Conservation (phyloP, 129 eudicot species). For the Centella asiatica region DNA sequence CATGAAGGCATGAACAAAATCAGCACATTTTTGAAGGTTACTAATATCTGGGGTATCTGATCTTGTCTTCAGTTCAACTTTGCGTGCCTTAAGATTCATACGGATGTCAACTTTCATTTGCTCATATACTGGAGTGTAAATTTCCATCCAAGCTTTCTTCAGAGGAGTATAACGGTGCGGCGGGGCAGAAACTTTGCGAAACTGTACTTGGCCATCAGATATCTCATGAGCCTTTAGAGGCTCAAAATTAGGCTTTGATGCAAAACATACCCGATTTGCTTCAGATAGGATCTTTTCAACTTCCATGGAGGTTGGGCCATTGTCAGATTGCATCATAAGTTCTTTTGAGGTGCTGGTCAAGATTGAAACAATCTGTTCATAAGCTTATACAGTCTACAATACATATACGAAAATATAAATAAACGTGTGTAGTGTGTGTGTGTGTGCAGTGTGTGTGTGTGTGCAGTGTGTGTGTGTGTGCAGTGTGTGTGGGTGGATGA, state of each 20-base stretch:
- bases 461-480: too few relatives aligned
- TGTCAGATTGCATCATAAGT: conserved; percentile 25
- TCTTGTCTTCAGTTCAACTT: conserved; percentile 61
- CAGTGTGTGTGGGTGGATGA: too few relatives aligned
- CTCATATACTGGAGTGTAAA: conserved; percentile 52
- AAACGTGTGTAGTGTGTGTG: too few relatives aligned
- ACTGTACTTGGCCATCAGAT: conserved; percentile 55
- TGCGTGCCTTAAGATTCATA: conserved; percentile 58
- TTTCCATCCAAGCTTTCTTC: conserved; percentile 72
- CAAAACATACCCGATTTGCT: conserved; percentile 11
- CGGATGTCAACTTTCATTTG: conserved; percentile 80
- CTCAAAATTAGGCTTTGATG: conserved; percentile 41
- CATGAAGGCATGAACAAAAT: conserved; percentile 71
- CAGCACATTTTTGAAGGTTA: conserved; percentile 73
- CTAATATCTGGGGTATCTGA: conserved; percentile 67
- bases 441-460: too few relatives aligned
- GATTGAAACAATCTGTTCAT: too few relatives aligned
- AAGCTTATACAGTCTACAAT: too few relatives aligned
- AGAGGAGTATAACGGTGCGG: conserved; percentile 61
- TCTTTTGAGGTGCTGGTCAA: background rate
- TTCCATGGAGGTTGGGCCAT: conserved; percentile 41
- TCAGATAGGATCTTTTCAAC: conserved; percentile 24
- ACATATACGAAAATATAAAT: too few relatives aligned
- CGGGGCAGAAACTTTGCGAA: conserved; percentile 57
- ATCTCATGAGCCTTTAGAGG: conserved; percentile 49